Evolutionary conservation across 371 early-diverging fungal genomes (phyloP), one percentile per base, ranked within the genome.

Genomic region (Zopfochytrium polystomum): DNA sequence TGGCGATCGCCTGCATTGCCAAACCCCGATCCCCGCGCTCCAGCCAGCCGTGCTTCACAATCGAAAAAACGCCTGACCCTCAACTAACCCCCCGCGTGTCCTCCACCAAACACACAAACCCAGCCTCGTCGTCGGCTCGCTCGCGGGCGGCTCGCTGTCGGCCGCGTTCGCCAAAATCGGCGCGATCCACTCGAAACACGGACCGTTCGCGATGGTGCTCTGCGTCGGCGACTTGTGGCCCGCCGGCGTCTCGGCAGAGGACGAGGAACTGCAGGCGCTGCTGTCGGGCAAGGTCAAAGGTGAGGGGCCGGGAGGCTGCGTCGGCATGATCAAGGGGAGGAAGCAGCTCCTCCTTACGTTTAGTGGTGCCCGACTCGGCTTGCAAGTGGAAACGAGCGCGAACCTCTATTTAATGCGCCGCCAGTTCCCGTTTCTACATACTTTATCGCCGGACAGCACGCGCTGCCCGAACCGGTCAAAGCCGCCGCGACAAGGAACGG

Each of bases 221-320:
- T 83, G 89, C 44, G 77, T 82, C 0, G 95, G 95, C 43, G 87
- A 92, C 76, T 85, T 94, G 49, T 91, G 91, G 70, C 79, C 74
- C 25, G 76, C 79, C 3, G 68, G 65, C 0, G 63, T 74, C 18
- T 75, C 70, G 25, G 38, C 7, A 38, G 38, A 7, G 7, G 38
- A 38, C 38, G 18, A 38, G 18, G 38, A 38, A 7, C 11, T 38
- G 11, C 11, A 7, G 38, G 38, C 38, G 38, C 75, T 90, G 7
- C 61, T 87, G 31, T 49, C 55, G 7, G 76, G 82, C 23, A 74
- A 81, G 35, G 78, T 89, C 20, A 74, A 82, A 29, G 81, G 87
- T 86, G 77, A 42, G 63, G 53, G 26, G 18, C 11, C 23, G 52
- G 38, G 42, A 25, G 22, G 46, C n/a, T 44, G 15, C 30, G 18